Evolutionary conservation across 2,329 filamentous ascomycete species (phyloP), one percentile per base, ranked within the genome.

Genomic region (Ophiostoma pallidulum): DNA sequence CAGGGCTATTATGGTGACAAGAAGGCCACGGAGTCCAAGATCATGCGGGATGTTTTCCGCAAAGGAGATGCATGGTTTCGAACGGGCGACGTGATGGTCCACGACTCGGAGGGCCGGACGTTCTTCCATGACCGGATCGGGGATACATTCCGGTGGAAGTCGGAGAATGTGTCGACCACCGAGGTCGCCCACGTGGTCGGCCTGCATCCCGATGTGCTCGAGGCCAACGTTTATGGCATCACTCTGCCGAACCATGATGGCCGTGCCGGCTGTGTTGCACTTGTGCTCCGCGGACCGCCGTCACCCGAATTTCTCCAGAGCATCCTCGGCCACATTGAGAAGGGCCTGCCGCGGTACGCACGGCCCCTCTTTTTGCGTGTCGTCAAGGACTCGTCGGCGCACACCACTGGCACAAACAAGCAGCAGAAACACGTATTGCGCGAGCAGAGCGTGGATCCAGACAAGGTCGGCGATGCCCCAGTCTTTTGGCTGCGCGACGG

Each of bases 151-250:
- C 77, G 84, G 41, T 88, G 84, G 84, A 87, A 92, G 67, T 82
- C 80, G 43, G 85, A 91, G 64, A 91, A 91, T 57, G 84, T 91
- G 1, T 87, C 84, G 3, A 90, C 86, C 0, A 80, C 76, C 42
- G 88, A 95, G 63, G 89, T 94, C 16, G 77, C 82, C n/a, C 78
- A 89, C 59, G 78, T 78, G 0, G 64, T 95, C 0, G 82, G 85
- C 13, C 65, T 70, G 1, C 83, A 89, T 59, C 69, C 80, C 0
- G 69, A 70, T 1, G 72, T 94, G 13, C 68, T 74, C 28, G 88
- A 94, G 66, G 84, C 86, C 28, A 94, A 94, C 57, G 88, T 94
- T 24, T 94, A 94, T 58, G 88, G 88, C 32, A 85, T 94, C 3
- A 64, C 78, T 36, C 65, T 94, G 8, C 88, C 88, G 0, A 73